phyloP scores from a whole-genome alignment of 129 eudicot genomes.

The Pseudognaphalium luteoalbum region DNA sequence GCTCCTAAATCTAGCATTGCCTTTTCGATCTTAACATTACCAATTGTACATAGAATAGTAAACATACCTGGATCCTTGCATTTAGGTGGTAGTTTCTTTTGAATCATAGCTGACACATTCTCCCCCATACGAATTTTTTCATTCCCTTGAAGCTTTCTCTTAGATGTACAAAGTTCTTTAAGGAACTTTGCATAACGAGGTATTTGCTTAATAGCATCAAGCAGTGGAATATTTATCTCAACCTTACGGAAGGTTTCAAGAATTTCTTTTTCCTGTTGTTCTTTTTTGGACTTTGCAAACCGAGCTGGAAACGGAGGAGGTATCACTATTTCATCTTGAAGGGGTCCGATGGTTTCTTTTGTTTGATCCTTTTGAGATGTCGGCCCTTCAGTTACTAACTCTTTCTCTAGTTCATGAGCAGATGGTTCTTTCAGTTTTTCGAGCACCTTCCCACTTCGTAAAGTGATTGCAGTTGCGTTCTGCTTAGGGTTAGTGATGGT shows the following conservation, averaged over 20 bases:
- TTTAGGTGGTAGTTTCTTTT: neutral
- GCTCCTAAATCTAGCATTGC: slow-evolving; percentile 21
- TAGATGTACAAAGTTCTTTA: slow-evolving; percentile 3
- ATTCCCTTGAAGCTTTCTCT: slow-evolving; percentile 9
- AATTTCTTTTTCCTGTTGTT: neutral
- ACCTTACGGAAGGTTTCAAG: neutral
- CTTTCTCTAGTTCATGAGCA: too few species aligned
- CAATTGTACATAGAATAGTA: slow-evolving; percentile 6
- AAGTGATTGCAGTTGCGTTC: neutral
- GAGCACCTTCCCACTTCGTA: too few species aligned
- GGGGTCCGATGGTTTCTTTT: too few species aligned
- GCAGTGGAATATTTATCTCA: slow-evolving; percentile 15
- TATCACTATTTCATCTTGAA: neutral
- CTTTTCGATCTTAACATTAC: neutral
- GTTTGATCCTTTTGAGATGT: too few species aligned
- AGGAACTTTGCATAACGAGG: slow-evolving; percentile 21
- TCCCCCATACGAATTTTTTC: neutral
- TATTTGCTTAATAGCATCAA: slow-evolving; percentile 6
- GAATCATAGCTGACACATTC: slow-evolving; percentile 5
- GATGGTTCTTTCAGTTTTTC: too few species aligned
- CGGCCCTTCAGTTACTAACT: too few species aligned
- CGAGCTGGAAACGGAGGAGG: neutral
- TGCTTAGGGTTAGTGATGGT: neutral
- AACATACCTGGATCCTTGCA: slow-evolving; percentile 22
- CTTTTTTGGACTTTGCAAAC: neutral